Evolutionary conservation across 306 rosid genomes (phyloP).

Genomic region (Alnus glutinosa): DNA sequence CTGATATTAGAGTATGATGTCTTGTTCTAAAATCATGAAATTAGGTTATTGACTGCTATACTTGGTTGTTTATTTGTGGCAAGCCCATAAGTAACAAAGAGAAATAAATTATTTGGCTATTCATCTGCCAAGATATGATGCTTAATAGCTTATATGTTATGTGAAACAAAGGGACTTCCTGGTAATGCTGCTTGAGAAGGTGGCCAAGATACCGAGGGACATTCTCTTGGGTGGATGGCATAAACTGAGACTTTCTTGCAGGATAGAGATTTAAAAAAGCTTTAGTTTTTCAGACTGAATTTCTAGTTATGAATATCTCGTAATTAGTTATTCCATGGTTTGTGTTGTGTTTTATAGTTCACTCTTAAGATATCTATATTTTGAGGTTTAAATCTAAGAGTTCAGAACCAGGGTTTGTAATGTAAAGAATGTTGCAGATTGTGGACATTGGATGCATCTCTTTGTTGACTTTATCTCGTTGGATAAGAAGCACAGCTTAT

Average conservation of each 20-base stretch:
- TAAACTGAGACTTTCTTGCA: no score
- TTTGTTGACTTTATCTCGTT: neutral
- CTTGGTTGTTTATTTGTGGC: constrained; percentile 1
- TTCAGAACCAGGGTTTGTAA: neutral
- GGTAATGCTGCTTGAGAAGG: neutral
- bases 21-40: constrained; percentile 22
- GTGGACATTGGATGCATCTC: neutral
- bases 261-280: neutral
- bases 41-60: neutral
- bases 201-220: neutral
- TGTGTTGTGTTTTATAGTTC: neutral
- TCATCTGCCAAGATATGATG: constrained; percentile 14
- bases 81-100: neutral
- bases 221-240: neutral
- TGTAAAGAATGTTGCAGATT: neutral
- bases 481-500: neutral
- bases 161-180: neutral
- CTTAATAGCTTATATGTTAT: constrained; percentile 11
- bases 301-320: neutral
- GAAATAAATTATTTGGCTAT: neutral
- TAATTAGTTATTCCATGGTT: neutral
- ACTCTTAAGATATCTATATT: neutral
- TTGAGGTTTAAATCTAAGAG: neutral
- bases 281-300: neutral
- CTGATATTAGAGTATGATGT: constrained; percentile 78